Base-by-base conservation (phyloP, 2,329 filamentous ascomycete species). In the Aphanoascus verrucosus region DNA sequence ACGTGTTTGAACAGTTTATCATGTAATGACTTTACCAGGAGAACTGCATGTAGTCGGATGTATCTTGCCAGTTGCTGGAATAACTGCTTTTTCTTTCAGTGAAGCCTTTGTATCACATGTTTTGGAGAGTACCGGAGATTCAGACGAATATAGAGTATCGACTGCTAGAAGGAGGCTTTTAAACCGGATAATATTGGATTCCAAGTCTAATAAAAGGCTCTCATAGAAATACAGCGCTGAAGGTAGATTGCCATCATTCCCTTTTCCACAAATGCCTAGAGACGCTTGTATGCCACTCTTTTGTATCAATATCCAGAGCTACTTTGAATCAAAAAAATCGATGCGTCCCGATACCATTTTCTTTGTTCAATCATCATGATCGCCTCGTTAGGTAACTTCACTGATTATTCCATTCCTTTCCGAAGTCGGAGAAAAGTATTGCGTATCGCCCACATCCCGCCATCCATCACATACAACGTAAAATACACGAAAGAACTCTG, bases 161-260 rank as follows among this genome's bases (percentile, higher is more conserved):
- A n/a, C n/a, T n/a, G n/a, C n/a, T n/a, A n/a, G n/a, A n/a, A n/a
- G n/a, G n/a, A n/a, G 7, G 23, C 23, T 7, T 4, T 28, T 28
- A 28, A 28, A 28, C 23, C 23, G 7, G 23, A 4, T 4, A 28
- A 28, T 7, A 28, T 28, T 28, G 23, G 23, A 7, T 28, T 28
- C 7, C 23, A 28, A 48, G 23, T 48, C 32, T 48, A 37, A 38
- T 38, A 37, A 48, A 37, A n/a, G n/a, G 11, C 28, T 48, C 7
- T 48, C 9, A 6, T 48, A 48, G 19, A 17, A 48, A 48, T 48
- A 48, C 45, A 48, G 31, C 14, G 15, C 11, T 48, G 32, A 37
- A 48, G 37, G 17, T 48, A 38, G 17, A 38, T 20, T 37, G 8
- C 5, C 37, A 6, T n/a, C 14, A 35, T 6, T 48, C 15, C n/a